Base-by-base conservation (phyloP, 305 asterid species). In the Fraxinus nigra region DNA sequence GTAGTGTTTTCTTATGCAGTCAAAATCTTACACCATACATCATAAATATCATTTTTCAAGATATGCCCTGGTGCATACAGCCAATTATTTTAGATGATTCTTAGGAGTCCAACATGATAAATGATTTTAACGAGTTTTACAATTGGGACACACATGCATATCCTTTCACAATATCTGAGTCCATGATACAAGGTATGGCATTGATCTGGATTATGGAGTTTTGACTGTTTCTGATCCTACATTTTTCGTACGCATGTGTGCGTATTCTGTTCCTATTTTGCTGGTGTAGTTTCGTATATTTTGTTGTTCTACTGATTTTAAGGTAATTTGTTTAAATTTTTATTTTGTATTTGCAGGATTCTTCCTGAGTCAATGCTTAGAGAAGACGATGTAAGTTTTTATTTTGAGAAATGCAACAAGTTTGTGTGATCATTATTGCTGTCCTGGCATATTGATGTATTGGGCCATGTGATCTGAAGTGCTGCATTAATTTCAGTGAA, bases 381-480 rank as follows among this genome's bases (percentile, higher is more conserved):
- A 83, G 92, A 93, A 87, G 97, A 94, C 79, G 97, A 93, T 82
- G 98, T 92, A 76, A 93, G 96, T 91, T 77, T 81, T 72, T 70
- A 59, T 76, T 78, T 54, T 20, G 78, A 14, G 40, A 32, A 32
- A 14, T 69, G 38, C 37, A 4, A 28, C 3, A 67, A 67, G 38
- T 28, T 28, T 28, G 20, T 26, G 34, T 28, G 11, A 69, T 30
- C 24, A 32, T 30, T 32, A 34, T 32, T 13, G 10, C 33, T 69
- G 8, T 69, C 20, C 18, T 30, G 5, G 20, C 38, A 67, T 10
- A 28, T 28, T 28, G 37, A 26, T 67, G 32, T 28, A 28, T 26
- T 67, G 4, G 74, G 37, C 74, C 74, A 26, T 69, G 75, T 32
- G 75, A 14, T 65, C 75, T 69, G 20, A 32, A 32, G 75, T 69